phyloP scores from a whole-genome alignment of 176 grass and related monocot genomes.

The Musa troglodytarum region DNA sequence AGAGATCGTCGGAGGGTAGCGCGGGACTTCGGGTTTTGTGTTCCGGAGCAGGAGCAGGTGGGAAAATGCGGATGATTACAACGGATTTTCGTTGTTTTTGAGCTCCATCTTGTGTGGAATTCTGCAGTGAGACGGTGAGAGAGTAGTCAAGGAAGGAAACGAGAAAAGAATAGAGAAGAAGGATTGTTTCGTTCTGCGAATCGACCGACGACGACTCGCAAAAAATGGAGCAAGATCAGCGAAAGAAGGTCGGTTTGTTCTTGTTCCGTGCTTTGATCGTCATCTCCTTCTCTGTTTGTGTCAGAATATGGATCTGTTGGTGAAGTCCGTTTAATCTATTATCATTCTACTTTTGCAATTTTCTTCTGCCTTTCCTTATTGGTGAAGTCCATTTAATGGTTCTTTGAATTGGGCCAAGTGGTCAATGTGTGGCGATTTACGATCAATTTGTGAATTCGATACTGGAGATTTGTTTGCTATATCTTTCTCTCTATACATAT shows the following conservation, averaged over 20 bases:
- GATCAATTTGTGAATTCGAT: background rate
- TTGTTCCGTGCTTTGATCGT: conserved; percentile 4
- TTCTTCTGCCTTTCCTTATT: background rate
- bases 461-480: too few relatives aligned
- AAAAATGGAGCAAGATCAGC: conserved; percentile 41
- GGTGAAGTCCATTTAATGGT: background rate
- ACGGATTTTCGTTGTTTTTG: background rate
- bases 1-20: conserved; percentile 3
- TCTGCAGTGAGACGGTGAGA: background rate
- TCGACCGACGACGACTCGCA: background rate
- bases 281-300: background rate
- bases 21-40: conserved; percentile 8
- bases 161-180: conserved; percentile 12
- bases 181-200: background rate
- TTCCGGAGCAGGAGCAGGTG: conserved; percentile 18
- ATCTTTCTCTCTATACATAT: background rate
- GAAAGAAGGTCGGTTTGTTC: conserved; percentile 32
- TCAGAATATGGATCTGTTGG: conserved; percentile 1
- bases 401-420: background rate
- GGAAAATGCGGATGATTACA: conserved; percentile 35
- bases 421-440: background rate
- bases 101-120: background rate
- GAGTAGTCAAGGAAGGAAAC: background rate
- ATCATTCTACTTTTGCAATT: background rate
- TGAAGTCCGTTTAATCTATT: background rate